phyloP scores from a whole-genome alignment of 2,329 filamentous ascomycete genomes.

The Capronia americana region DNA sequence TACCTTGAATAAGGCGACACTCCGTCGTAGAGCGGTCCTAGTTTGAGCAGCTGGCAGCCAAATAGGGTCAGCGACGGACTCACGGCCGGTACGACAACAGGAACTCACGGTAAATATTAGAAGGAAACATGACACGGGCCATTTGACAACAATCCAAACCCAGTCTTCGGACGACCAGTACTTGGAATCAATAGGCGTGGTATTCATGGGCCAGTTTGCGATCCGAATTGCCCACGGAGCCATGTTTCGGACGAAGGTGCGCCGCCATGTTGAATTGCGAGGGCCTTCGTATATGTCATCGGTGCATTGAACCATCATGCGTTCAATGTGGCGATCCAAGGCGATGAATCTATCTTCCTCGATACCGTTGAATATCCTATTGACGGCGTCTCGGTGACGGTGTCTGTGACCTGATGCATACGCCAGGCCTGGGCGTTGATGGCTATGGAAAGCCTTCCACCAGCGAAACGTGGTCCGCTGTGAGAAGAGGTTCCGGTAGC shows the following conservation, averaged over 20 bases:
- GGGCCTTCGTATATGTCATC: conserved; percentile 20
- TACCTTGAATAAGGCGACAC: conserved; percentile 8
- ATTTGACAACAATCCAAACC: conserved; percentile 16
- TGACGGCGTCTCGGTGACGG: conserved; percentile 22
- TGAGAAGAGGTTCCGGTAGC: conserved; percentile 17
- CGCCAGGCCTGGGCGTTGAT: conserved; percentile 8
- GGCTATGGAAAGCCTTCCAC: conserved; percentile 8
- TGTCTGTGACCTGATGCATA: conserved; percentile 3
- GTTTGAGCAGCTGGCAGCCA: not conserved
- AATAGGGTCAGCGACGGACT: not conserved
- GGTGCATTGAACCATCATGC: conserved; percentile 22
- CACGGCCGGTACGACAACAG: not conserved
- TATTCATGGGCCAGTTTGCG: conserved; percentile 26
- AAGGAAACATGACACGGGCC: conserved; percentile 18
- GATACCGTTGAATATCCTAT: conserved; percentile 4
- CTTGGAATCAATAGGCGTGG: conserved; percentile 6
- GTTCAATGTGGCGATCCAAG: conserved; percentile 11
- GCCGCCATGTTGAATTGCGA: conserved; percentile 20
- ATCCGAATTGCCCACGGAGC: conserved; percentile 16
- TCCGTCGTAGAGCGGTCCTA: conserved; percentile 5
- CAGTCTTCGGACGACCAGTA: conserved; percentile 18
- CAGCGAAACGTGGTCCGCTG: conserved; percentile 14
- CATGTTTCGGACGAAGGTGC: conserved; percentile 24
- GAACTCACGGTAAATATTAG: conserved; percentile 13
- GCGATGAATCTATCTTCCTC: conserved; percentile 22